Evolutionary conservation across 352 stramenopile species (phyloP).

Genomic region (Phytopythium vexans): DNA sequence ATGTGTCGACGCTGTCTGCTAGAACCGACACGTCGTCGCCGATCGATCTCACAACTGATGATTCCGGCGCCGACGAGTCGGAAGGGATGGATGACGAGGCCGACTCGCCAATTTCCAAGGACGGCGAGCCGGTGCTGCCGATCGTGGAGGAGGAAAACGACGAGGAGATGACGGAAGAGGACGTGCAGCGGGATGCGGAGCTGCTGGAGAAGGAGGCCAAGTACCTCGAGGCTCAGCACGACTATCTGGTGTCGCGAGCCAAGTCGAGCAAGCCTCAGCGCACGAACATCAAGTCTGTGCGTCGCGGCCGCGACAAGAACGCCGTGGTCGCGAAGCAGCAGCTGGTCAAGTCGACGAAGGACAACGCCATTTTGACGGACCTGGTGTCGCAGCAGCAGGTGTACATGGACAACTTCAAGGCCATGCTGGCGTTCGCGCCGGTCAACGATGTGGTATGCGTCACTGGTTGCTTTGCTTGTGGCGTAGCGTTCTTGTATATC

Average conservation of each 20-base stretch:
- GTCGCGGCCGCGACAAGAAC: slow-evolving; percentile 16
- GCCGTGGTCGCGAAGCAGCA: slow-evolving; percentile 28
- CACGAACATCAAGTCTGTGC: slow-evolving; percentile 50
- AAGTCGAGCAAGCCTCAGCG: slow-evolving; percentile 38
- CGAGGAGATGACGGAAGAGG: slow-evolving; percentile 29
- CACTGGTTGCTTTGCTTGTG: too few relatives aligned
- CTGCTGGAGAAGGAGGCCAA: slow-evolving; percentile 68
- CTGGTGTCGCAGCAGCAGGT: slow-evolving; percentile 63
- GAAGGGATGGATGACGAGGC: slow-evolving; percentile 13
- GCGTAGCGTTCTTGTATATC: not conserved
- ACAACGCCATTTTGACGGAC: slow-evolving; percentile 52
- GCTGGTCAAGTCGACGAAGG: slow-evolving; percentile 36
- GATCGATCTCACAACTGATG: slow-evolving; percentile 30
- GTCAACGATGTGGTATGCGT: slow-evolving; percentile 60
- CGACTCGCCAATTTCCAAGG: slow-evolving; percentile 3
- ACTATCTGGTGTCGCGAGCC: slow-evolving; percentile 55
- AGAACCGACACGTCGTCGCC: slow-evolving; percentile 17
- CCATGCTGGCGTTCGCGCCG: slow-evolving; percentile 72
- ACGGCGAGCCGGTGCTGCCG: slow-evolving; percentile 3
- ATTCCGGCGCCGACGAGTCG: slow-evolving; percentile 18
- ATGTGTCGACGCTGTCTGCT: slow-evolving; percentile 12
- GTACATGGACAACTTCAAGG: slow-evolving; percentile 76
- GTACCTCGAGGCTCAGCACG: slow-evolving; percentile 63
- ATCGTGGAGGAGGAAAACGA: slow-evolving; percentile 17
- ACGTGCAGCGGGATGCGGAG: slow-evolving; percentile 46